Conservation (phyloP, 345 rosid genomes). For the Gossypium herbaceum region DNA sequence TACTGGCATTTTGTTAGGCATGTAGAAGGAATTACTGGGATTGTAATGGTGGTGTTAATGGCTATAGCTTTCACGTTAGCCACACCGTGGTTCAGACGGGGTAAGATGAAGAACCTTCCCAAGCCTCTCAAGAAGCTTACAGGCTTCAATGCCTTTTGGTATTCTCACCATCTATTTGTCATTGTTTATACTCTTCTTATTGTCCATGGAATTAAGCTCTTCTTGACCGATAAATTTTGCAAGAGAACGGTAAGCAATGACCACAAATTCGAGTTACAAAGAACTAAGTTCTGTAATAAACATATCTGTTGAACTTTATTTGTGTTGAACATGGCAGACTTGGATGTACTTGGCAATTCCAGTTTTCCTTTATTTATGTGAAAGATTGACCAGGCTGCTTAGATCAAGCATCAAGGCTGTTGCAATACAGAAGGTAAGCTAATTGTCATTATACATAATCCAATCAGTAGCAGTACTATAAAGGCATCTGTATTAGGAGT, state of each 20-base stretch:
- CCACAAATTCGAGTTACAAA: neutral
- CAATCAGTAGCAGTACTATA: no score
- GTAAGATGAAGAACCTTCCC: constrained; percentile 50
- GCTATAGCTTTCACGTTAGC: constrained; percentile 77
- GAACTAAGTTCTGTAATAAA: neutral
- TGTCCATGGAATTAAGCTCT: constrained; percentile 61
- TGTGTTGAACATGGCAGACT: constrained; percentile 34
- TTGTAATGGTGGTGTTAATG: constrained; percentile 62
- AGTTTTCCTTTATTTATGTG: constrained; percentile 46
- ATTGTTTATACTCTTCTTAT: constrained; percentile 65
- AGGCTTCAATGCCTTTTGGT: constrained; percentile 88
- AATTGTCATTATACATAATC: no score
- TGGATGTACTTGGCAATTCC: constrained; percentile 84
- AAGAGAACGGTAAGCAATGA: constrained; percentile 52
- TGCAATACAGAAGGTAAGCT: constrained; percentile 48
- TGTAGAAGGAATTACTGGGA: constrained; percentile 62
- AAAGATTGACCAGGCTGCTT: constrained; percentile 60
- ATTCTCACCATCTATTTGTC: constrained; percentile 72
- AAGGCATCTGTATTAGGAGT: no score
- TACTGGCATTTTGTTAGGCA: constrained; percentile 69
- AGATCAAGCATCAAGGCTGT: constrained; percentile 71
- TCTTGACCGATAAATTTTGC: constrained; percentile 52
- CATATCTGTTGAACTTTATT: neutral
- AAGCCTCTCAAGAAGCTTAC: constrained; percentile 61
- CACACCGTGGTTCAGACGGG: constrained; percentile 66